Percentiles rank a stretch among this genome's conserved stretches.
Conservation (phyloP, 805 yeast genomes). For the Kuraishia capsulata region DNA sequence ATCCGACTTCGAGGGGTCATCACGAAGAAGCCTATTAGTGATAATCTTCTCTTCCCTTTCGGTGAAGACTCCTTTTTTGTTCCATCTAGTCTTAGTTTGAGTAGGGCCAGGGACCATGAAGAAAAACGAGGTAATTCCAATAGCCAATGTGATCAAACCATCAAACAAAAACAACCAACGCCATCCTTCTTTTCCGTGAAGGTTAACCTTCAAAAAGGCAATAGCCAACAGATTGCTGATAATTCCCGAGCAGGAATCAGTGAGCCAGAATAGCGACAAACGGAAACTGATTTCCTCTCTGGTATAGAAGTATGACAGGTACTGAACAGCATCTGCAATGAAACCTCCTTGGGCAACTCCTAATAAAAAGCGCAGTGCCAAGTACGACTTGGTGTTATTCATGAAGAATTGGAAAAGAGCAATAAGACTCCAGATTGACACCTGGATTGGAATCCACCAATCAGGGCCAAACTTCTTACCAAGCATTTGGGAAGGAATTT, state of each 20-base stretch:
- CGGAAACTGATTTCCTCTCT: conserved; percentile 32
- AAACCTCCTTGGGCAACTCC: conserved; percentile 24
- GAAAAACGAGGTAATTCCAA: conserved; percentile 32
- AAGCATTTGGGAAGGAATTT: conserved; percentile 46
- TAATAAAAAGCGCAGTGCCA: conserved; percentile 18
- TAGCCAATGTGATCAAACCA: conserved; percentile 43
- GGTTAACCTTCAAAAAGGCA: conserved; percentile 30
- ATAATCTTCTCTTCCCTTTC: conserved; percentile 48
- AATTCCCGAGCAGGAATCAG: conserved; percentile 29
- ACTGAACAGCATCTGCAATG: conserved; percentile 19
- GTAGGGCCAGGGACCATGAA: conserved; percentile 25
- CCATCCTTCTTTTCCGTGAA: conserved; percentile 35
- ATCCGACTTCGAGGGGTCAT: conserved; percentile 57
- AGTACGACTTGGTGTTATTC: conserved; percentile 15
- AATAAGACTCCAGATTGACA: conserved; percentile 20
- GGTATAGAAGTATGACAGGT: conserved; percentile 27
- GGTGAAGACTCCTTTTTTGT: conserved; percentile 30
- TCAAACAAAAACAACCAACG: conserved; percentile 57
- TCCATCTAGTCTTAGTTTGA: conserved; percentile 18
- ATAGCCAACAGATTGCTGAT: conserved; percentile 32
- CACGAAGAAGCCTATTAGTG: conserved; percentile 49
- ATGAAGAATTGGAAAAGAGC: conserved; percentile 19
- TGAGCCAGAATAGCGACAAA: conserved; percentile 38
- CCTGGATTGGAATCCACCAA: conserved; percentile 38
- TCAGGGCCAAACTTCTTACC: conserved; percentile 55